phyloP scores from a whole-genome alignment of 2,329 filamentous ascomycete genomes.

The Chlorencoelia australis region DNA sequence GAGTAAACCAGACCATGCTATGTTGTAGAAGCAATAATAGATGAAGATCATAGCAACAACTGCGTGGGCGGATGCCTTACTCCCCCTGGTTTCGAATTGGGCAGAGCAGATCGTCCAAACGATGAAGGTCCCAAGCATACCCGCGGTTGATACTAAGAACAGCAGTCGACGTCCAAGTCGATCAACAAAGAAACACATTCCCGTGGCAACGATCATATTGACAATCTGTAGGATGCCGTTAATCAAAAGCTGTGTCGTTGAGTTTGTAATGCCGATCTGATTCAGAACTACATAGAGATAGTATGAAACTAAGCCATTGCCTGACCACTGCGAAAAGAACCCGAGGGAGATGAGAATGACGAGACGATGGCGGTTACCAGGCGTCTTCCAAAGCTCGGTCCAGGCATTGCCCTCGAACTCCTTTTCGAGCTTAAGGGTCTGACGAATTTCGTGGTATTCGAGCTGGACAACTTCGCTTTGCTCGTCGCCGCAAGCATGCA shows the following conservation, averaged over 20 bases:
- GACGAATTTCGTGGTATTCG: slow-evolving; percentile 35
- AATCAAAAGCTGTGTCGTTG: slow-evolving; percentile 28
- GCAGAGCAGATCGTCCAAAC: slow-evolving; percentile 23
- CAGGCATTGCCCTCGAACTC: slow-evolving; percentile 37
- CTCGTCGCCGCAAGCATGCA: slow-evolving; percentile 32
- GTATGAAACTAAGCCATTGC: slow-evolving; percentile 38
- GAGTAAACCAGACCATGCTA: slow-evolving; percentile 22
- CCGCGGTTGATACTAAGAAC: slow-evolving; percentile 18
- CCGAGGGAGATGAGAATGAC: slow-evolving; percentile 43
- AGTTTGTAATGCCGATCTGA: slow-evolving; percentile 29
- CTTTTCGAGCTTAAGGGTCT: slow-evolving; percentile 34
- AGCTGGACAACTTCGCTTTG: slow-evolving; percentile 31
- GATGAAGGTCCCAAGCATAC: slow-evolving; percentile 25
- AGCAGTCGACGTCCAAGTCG: slow-evolving; percentile 21
- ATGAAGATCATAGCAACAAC: slow-evolving; percentile 39
- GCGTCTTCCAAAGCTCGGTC: slow-evolving; percentile 38
- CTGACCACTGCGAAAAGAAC: slow-evolving; percentile 48
- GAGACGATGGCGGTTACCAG: slow-evolving; percentile 43
- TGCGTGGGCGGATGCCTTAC: slow-evolving; percentile 15
- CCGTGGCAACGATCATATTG: slow-evolving; percentile 17
- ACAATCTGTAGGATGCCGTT: slow-evolving; percentile 24
- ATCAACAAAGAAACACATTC: slow-evolving; percentile 24
- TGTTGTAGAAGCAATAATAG: slow-evolving; percentile 35
- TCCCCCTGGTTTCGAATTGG: slow-evolving; percentile 10
- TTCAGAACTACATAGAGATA: slow-evolving; percentile 29